Evolutionary conservation across 2,329 filamentous ascomycete species (phyloP).

Genomic region (Nothophoma quercina): DNA sequence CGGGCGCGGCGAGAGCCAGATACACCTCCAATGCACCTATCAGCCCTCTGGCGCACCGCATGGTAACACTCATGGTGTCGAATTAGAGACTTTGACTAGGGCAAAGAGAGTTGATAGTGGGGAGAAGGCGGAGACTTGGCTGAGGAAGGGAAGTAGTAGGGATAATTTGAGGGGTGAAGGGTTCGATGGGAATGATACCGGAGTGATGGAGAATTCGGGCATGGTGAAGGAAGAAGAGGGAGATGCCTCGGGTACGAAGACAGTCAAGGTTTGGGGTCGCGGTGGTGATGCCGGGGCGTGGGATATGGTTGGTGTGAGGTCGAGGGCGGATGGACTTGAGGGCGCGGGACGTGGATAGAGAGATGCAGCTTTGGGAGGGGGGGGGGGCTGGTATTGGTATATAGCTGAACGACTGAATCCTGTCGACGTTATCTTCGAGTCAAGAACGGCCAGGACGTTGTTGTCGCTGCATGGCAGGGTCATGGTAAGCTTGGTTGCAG

Average conservation of each 20-base stretch:
- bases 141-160: conserved; percentile 9
- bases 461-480: too few species aligned
- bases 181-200: too few species aligned
- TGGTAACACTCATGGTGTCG: not conserved
- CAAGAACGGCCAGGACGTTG: too few species aligned
- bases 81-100: not conserved
- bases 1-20: not conserved
- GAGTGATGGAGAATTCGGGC: too few species aligned
- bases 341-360: not conserved
- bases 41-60: not conserved
- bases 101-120: conserved; percentile 21
- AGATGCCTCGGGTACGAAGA: not conserved
- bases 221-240: not conserved
- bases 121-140: conserved; percentile 28
- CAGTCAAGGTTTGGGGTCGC: not conserved
- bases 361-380: not conserved
- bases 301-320: not conserved
- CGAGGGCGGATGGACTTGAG: not conserved
- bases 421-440: too few species aligned
- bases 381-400: not conserved
- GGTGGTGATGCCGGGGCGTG: not conserved
- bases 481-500: too few species aligned
- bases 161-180: not conserved
- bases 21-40: not conserved
- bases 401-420: too few species aligned